Conservation (phyloP, 2,329 filamentous ascomycete species). For the Coniochaeta ligniaria region DNA sequence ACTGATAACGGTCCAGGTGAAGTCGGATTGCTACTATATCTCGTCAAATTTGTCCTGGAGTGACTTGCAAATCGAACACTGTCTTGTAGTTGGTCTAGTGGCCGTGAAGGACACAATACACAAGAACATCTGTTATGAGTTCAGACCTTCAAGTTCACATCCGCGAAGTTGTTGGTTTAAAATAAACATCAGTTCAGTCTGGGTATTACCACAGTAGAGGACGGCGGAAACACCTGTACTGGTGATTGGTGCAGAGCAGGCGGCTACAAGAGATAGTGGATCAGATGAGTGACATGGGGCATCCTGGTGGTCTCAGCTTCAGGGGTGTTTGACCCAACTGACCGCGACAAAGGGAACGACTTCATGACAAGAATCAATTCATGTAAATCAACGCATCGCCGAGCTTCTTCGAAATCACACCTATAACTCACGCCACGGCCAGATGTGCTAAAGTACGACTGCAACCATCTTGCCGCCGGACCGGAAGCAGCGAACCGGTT, state of each 20-base stretch:
- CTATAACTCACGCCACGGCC: not conserved
- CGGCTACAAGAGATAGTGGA: not conserved
- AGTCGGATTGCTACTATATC: no score
- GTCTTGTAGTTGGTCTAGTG: no score
- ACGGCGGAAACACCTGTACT: not conserved
- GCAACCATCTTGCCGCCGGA: not conserved
- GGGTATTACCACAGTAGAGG: no score
- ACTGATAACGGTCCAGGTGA: no score
- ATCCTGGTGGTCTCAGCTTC: not conserved
- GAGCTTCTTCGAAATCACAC: not conserved
- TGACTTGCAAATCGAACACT: no score
- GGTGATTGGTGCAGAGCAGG: not conserved
- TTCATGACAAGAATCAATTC: not conserved
- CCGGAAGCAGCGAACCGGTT: not conserved
- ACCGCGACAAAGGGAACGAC: not conserved
- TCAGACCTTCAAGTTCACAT: no score
- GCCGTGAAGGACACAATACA: no score
- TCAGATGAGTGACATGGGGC: not conserved
- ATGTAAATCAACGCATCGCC: not conserved
- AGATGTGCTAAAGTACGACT: not conserved
- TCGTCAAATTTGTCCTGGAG: no score
- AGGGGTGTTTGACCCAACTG: no score
- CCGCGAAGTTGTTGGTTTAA: no score
- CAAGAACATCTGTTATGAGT: no score
- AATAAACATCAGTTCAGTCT: no score